These are phyloP conservation scores for Escovopsis sp. DNA, from an alignment of 2,329 filamentous ascomycete genomes.

Conservation along the genomic window DNA sequence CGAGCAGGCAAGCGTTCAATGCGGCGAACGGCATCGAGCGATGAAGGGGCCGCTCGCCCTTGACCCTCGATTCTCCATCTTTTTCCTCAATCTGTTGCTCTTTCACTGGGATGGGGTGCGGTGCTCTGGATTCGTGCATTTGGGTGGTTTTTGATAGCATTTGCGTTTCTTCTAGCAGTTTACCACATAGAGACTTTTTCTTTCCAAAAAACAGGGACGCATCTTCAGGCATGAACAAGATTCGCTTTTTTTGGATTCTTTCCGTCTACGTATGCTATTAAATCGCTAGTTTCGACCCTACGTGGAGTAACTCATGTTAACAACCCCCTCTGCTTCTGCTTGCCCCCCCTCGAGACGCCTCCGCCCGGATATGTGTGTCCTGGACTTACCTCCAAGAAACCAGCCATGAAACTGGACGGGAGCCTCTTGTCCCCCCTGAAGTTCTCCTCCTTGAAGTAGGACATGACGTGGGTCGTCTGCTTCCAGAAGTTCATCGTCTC, in stretches of 20 bases:
- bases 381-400: slow-evolving; percentile 75
- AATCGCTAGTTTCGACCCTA: slow-evolving; percentile 41
- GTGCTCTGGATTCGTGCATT: no score
- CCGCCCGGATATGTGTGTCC: not conserved
- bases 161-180: no score
- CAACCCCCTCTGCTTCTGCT: not conserved
- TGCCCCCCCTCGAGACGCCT: not conserved
- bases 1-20: slow-evolving; percentile 30
- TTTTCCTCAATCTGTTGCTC: no score
- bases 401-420: slow-evolving; percentile 81
- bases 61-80: no score
- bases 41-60: slow-evolving; percentile 8
- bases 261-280: slow-evolving; percentile 12
- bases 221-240: slow-evolving; percentile 15
- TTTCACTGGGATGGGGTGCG: no score
- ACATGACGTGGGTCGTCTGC: slow-evolving; percentile 87
- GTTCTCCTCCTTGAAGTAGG: slow-evolving; percentile 83
- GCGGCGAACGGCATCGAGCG: slow-evolving; percentile 18
- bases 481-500: slow-evolving; percentile 99
- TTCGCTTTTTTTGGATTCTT: slow-evolving; percentile 21
- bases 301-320: not conserved
- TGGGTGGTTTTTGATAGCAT: no score
- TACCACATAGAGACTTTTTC: no score
- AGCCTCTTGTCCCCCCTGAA: slow-evolving; percentile 62
- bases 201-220: not conserved